These are phyloP conservation scores for Leptosphaerulina australis DNA, from an alignment of 2,329 filamentous ascomycete species.

Conservation along the genomic window DNA sequence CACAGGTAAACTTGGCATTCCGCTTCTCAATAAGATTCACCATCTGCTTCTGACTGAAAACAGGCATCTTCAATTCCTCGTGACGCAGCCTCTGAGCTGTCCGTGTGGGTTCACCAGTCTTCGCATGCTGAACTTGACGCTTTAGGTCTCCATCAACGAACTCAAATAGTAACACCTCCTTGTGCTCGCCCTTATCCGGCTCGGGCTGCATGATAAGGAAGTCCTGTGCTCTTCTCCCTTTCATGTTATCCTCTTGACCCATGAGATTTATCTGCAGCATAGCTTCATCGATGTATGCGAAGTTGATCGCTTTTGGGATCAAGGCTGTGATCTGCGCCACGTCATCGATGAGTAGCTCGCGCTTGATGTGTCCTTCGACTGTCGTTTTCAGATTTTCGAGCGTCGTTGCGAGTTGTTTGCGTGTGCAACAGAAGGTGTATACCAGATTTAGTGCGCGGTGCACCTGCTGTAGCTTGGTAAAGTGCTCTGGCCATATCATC, in stretches of 20 bases:
- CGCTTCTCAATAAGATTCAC: constrained; percentile 85
- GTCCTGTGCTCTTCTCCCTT: constrained; percentile 60
- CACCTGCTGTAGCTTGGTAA: constrained; percentile 74
- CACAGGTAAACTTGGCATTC: constrained; percentile 79
- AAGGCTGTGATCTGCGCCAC: constrained; percentile 81
- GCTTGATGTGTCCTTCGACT: constrained; percentile 81
- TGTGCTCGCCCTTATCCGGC: constrained; percentile 52
- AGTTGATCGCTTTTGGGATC: constrained; percentile 77
- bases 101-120: constrained; percentile 74
- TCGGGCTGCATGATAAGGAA: constrained; percentile 46
- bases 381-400: constrained; percentile 85
- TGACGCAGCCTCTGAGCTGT: constrained; percentile 71
- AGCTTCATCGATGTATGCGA: constrained; percentile 84
- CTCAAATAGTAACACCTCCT: constrained; percentile 85
- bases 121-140: constrained; percentile 72
- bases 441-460: constrained; percentile 89
- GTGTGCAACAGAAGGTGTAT: constrained; percentile 91
- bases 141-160: constrained; percentile 92
- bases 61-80: constrained; percentile 87
- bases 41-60: constrained; percentile 93
- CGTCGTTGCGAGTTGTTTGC: constrained; percentile 90
- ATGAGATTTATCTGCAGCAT: constrained; percentile 80
- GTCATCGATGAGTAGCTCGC: constrained; percentile 73
- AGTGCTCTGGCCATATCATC: constrained; percentile 74
- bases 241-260: constrained; percentile 70